Base-by-base conservation (phyloP, 495 filamentous ascomycete genomes). In the Antarctomyces pellizariae region DNA sequence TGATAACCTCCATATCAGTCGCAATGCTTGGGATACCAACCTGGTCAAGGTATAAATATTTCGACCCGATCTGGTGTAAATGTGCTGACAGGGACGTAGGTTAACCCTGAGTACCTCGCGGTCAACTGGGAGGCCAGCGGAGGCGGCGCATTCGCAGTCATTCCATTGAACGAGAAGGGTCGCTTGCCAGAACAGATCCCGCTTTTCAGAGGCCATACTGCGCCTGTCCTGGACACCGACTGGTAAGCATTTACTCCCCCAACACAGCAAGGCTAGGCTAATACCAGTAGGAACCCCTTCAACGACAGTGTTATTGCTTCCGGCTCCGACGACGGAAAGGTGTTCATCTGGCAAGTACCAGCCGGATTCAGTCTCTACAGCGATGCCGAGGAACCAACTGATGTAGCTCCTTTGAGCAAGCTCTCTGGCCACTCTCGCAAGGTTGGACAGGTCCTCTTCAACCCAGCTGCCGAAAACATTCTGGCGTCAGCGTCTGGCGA, bases 11-110 rank as follows among this genome's bases (percentile, higher is more conserved):
- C 65, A 61, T 37, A 74, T 97, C 49, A 92, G 84, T 34, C 71
- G 68, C 49, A 97, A 97, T 68, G 84, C 89, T 28, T 97, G 86
- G 84, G 86, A 97, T 52, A 92, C 78, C 48, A 97, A 97, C 53
- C 61, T 97, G 28, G 61, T 95, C 51, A 95, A 95, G 65, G 83
- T 86, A 10, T 11, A 12, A 25, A 10, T 33, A 10, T 17, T 11
- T 21, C 9, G 17, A 27, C 10, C 22, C 20, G 5, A 30, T 29
- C 39, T 36, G 38, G n/a, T n/a, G 9, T 8, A 12, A 13, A 13
- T 10, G 9, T 9, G 17, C 21, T 13, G 18, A 27, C 15, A 42
- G 22, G 6, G 21, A 19, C 28, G 13, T 37, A 91, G 80, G 83
- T 67, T 34, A 97, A 97, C 44, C 82, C 86, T n/a, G 66, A 80